Conservation (phyloP, 768 basidiomycete species). For the Myochromella boudieri region DNA sequence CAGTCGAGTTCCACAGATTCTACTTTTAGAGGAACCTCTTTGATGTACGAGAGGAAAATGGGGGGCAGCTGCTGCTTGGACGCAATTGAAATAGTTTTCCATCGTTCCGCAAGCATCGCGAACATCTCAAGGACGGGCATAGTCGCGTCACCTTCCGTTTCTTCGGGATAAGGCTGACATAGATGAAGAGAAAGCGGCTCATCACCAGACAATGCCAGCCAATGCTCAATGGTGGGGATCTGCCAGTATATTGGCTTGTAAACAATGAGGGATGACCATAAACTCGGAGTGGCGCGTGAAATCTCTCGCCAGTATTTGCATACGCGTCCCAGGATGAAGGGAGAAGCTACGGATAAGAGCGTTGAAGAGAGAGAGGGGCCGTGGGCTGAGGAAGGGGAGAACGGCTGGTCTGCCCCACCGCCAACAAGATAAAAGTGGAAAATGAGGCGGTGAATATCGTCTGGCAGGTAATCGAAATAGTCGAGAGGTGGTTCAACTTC, state of each 20-base stretch:
- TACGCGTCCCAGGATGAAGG: constrained; percentile 1
- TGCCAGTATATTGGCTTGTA: constrained; percentile 8
- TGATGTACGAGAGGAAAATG: neutral
- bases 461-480: neutral
- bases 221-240: neutral
- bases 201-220: neutral
- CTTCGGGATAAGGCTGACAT: neutral
- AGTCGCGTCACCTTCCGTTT: too few species aligned
- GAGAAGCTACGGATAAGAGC: constrained; percentile 2
- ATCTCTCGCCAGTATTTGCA: constrained; percentile 2
- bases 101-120: neutral
- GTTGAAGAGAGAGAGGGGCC: constrained; percentile 4
- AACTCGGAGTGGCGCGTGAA: neutral
- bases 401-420: neutral
- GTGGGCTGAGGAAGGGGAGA: neutral
- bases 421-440: constrained; percentile 1
- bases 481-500: neutral
- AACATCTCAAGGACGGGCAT: neutral
- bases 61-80: neutral
- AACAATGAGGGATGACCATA: constrained; percentile 11
- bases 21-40: neutral
- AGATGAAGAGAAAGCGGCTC: neutral
- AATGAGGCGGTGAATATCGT: neutral
- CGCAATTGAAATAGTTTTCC: neutral
- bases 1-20: constrained; percentile 5